Percentiles rank a stretch among this genome's conserved stretches.
These are phyloP conservation scores for Aechmea fasciata DNA, from an alignment of 176 grass and related monocot species.

Conservation along the genomic window DNA sequence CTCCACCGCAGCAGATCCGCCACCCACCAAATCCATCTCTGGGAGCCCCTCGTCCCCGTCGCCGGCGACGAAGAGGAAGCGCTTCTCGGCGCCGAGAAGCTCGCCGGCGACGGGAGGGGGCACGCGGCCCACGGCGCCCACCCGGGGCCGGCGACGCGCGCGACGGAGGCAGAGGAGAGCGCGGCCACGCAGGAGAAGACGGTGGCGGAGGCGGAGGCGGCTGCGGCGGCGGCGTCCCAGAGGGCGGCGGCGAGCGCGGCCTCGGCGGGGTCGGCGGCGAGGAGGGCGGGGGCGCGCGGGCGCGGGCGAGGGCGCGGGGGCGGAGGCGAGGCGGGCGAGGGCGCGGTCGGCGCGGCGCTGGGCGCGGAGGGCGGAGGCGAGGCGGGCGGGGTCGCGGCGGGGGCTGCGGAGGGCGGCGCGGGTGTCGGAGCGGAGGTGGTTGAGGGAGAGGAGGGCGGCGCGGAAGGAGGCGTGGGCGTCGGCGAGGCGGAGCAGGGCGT, in stretches of 20 bases:
- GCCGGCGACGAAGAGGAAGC: neutral
- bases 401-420: conserved; percentile 33
- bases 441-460: conserved; percentile 20
- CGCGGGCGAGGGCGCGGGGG: neutral
- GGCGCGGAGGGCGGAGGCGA: conserved; percentile 34
- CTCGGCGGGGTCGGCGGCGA: too few relatives aligned
- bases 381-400: conserved; percentile 22
- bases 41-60: too few relatives aligned
- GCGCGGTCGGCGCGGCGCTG: conserved; percentile 26
- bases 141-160: conserved; percentile 20
- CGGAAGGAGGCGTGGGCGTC: conserved; percentile 53
- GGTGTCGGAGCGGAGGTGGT: conserved; percentile 32
- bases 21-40: too few relatives aligned
- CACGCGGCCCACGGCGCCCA: conserved; percentile 27
- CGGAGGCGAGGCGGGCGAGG: conserved; percentile 32
- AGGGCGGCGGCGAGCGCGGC: conserved; percentile 23
- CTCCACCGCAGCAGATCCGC: too few relatives aligned
- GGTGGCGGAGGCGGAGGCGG: neutral
- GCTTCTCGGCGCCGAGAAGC: neutral
- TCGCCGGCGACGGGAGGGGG: neutral
- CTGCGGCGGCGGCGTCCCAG: neutral
- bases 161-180: conserved; percentile 28
- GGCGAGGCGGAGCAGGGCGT: conserved; percentile 44
- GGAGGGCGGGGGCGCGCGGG: too few relatives aligned
- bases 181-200: neutral